Evolutionary conservation across 164 flowering plant species (phyloP).

Genomic region (Annona cherimola): DNA sequence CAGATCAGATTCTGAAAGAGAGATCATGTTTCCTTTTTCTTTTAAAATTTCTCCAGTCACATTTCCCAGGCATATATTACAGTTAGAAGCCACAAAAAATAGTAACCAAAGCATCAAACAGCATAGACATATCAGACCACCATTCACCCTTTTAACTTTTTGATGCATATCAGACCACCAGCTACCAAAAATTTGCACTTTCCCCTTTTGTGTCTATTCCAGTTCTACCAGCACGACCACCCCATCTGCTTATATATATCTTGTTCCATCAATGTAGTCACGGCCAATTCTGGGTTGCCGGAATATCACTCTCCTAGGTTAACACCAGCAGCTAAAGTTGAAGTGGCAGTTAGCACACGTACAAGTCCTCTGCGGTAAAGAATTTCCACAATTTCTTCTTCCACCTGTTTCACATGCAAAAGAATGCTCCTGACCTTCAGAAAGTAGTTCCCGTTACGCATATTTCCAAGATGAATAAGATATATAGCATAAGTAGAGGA

Average conservation of each 20-base stretch:
- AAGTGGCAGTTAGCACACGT: constrained; percentile 89
- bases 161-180: not conserved
- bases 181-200: constrained; percentile 62
- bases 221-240: constrained; percentile 99
- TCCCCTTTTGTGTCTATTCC: constrained; percentile 98
- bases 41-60: too few relatives aligned
- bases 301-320: constrained; percentile 87
- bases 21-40: not conserved
- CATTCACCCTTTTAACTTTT: not conserved
- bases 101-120: too few relatives aligned
- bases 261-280: constrained; percentile 90
- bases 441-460: not conserved
- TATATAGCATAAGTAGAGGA: too few relatives aligned
- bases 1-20: not conserved
- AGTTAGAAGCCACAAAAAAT: not conserved
- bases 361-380: constrained; percentile 89
- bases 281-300: constrained; percentile 96
- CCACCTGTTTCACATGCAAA: constrained; percentile 49
- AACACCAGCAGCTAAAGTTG: constrained; percentile 98
- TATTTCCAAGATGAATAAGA: not conserved
- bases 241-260: constrained; percentile 74
- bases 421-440: not conserved
- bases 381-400: constrained; percentile 89
- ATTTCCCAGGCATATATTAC: not conserved
- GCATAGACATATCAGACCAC: not conserved